A percentile compares a stretch with the other conserved stretches of the same genome.
Evolutionary conservation across 768 basidiomycete genomes (phyloP).

Genomic region (Lactarius hatsudake): DNA sequence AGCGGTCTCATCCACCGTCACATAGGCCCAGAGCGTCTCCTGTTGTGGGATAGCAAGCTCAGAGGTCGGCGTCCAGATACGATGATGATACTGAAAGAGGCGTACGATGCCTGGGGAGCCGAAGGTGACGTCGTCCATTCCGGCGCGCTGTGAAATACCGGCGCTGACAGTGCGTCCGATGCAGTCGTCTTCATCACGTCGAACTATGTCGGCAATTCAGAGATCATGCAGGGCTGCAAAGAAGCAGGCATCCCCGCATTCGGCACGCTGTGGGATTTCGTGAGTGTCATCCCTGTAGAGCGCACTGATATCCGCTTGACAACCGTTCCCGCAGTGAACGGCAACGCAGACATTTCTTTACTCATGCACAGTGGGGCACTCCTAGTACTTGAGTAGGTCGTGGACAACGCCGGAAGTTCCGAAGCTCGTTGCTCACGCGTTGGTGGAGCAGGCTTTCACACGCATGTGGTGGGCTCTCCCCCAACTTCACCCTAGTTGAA

Average conservation of each 20-base stretch:
- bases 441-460: not conserved
- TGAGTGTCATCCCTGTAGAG: not conserved
- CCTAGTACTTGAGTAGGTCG: not conserved
- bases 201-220: constrained; percentile 41
- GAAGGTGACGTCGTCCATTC: constrained; percentile 29
- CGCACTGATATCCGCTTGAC: not conserved
- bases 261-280: constrained; percentile 33
- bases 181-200: constrained; percentile 45
- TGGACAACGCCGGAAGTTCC: not conserved
- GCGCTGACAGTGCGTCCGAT: not conserved
- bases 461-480: too few species aligned
- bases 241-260: constrained; percentile 39
- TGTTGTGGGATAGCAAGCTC: constrained; percentile 44
- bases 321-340: constrained; percentile 16
- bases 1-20: constrained; percentile 40
- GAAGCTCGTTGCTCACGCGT: not conserved
- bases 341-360: not conserved
- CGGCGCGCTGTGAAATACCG: too few species aligned
- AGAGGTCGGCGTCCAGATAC: constrained; percentile 40
- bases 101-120: constrained; percentile 38
- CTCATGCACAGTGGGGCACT: not conserved
- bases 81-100: constrained; percentile 39
- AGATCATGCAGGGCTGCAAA: constrained; percentile 43
- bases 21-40: constrained; percentile 39
- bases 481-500: not conserved